phyloP scores from a whole-genome alignment of 2,329 filamentous ascomycete species.

The Achaetomium macrosporum region DNA sequence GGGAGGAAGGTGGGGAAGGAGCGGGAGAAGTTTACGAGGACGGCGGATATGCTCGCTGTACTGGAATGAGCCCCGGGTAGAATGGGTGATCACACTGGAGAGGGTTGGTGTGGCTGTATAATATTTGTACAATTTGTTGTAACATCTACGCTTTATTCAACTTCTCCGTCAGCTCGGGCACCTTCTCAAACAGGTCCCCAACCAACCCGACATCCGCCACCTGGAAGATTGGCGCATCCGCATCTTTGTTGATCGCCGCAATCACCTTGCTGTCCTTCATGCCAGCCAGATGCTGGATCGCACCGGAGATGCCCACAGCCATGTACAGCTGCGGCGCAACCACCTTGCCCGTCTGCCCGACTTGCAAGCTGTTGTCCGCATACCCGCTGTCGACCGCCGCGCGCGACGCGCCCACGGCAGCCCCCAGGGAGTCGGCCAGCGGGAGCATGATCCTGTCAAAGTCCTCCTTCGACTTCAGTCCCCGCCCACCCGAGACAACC shows the following conservation, averaged over 20 bases:
- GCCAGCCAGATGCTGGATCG: constrained; percentile 95
- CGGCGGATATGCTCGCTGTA: constrained; percentile 52
- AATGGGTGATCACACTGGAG: background rate
- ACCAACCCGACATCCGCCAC: constrained; percentile 94
- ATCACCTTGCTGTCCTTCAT: constrained; percentile 99
- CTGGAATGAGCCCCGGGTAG: constrained; percentile 32
- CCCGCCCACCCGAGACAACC: constrained; percentile 90
- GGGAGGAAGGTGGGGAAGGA: constrained; percentile 67
- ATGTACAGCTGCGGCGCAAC: constrained; percentile 94
- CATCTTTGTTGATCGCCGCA: constrained; percentile 96
- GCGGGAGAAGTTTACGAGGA: constrained; percentile 63
- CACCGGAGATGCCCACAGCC: constrained; percentile 91
- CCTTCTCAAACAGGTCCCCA: constrained; percentile 90
- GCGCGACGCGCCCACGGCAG: constrained; percentile 91
- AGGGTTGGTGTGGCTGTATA: background rate
- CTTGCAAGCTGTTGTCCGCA: constrained; percentile 96
- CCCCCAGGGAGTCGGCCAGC: constrained; percentile 84
- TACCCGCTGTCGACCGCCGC: constrained; percentile 96
- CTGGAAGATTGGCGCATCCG: constrained; percentile 96
- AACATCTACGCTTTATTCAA: constrained; percentile 51
- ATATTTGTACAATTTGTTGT: constrained; percentile 5
- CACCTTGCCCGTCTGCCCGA: constrained; percentile 98
- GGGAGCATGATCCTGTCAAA: constrained; percentile 92
- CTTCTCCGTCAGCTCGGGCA: constrained; percentile 95
- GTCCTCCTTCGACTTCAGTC: constrained; percentile 95